Evolutionary conservation across 2,329 filamentous ascomycete species (phyloP), one percentile per base, ranked within the genome.

Genomic region (Sphaerostilbella broomeana): DNA sequence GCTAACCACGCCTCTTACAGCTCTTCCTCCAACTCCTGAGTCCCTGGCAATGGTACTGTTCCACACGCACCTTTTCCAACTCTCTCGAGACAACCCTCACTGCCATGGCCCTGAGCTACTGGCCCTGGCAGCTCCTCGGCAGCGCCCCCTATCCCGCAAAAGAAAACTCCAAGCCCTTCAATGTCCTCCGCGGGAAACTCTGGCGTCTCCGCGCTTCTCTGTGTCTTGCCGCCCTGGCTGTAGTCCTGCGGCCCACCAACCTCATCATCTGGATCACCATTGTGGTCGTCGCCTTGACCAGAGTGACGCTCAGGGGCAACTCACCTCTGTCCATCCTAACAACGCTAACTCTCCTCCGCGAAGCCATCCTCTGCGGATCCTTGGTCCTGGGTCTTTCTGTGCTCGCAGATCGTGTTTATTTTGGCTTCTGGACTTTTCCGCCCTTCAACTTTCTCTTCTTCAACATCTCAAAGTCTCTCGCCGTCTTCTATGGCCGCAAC

Each of bases 11-110:
- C 10, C 5, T 20, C 4, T 8, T 21, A 4, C 35, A 64, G 61
- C 55, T 65, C 12, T 56, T 63, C 40, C 55, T 64, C 21, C 56
- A 62, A 25, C 51, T 63, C 18, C 53, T 58, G 40, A 64, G 51
- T 38, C 59, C 92, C 6, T 98, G 92, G 88, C 87, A 95, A 60
- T 97, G 86, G 86, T 97, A 92, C 63, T 92, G 84, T 63, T 92
- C 88, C 2, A 90, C 88, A 0, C 77, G 92, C 32, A 95, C 92
- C 1, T 83, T 98, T 55, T 95, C 90, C 39, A 98, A 98, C 64
- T 92, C 82, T 37, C 68, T 97, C 4, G 92, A 98, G 68, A 87
- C 84, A n/a, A 85, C 84, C 1, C 65, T 98, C 50, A 95, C 90
- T 4, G 70, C 84, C 43, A 71, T 79, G 52, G 90, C 88, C 2